Conservation (phyloP, 1,284 basidiomycete species). For the Trametes sp. region DNA sequence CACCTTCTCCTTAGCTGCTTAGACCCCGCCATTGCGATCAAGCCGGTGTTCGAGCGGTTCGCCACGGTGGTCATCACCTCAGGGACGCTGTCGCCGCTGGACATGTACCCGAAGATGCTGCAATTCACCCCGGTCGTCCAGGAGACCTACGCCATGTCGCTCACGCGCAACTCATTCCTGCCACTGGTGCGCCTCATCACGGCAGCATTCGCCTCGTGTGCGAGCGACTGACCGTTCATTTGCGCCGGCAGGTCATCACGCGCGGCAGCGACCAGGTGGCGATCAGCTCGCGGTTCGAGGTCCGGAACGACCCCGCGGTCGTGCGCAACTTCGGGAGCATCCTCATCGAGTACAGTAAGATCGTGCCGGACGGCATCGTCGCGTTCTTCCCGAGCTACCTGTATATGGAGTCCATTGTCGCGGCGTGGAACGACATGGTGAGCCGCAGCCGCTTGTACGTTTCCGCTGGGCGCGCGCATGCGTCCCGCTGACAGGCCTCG, state of each 20-base stretch:
- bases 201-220: neutral
- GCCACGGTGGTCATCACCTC: slow-evolving; percentile 99
- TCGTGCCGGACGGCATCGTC: slow-evolving; percentile 98
- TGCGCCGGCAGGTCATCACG: slow-evolving; percentile 84
- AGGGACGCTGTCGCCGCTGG: slow-evolving; percentile 96
- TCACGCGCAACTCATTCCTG: slow-evolving; percentile 96
- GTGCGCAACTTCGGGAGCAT: slow-evolving; percentile 99
- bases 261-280: slow-evolving; percentile 98
- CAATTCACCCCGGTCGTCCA: slow-evolving; percentile 98
- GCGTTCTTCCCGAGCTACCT: slow-evolving; percentile 99
- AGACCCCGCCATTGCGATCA: slow-evolving; percentile 97
- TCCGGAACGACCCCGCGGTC: slow-evolving; percentile 98
- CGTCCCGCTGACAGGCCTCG: slow-evolving; percentile 25
- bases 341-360: slow-evolving; percentile 97
- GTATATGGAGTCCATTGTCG: slow-evolving; percentile 99
- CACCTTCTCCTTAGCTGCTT: slow-evolving; percentile 73
- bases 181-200: slow-evolving; percentile 74
- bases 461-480: neutral
- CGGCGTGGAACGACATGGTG: slow-evolving; percentile 99
- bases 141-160: slow-evolving; percentile 98
- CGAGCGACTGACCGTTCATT: slow-evolving; percentile 2
- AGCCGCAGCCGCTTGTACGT: slow-evolving; percentile 35
- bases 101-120: slow-evolving; percentile 99
- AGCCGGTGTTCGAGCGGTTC: slow-evolving; percentile 98
- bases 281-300: slow-evolving; percentile 99